phyloP scores from a whole-genome alignment of 2,329 filamentous ascomycete genomes.

The Lizonia empirigonia region DNA sequence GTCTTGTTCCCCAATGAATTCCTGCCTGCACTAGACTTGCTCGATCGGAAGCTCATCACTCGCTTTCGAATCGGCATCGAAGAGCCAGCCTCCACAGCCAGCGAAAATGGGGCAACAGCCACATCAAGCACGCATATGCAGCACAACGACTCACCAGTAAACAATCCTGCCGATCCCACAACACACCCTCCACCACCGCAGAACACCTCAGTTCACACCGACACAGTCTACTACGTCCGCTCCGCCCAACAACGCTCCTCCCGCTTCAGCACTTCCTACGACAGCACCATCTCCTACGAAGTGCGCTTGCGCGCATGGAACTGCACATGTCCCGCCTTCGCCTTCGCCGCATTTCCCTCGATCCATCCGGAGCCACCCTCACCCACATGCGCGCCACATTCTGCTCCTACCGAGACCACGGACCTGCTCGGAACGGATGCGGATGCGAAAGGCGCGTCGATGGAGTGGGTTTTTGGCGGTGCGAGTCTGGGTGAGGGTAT shows the following conservation, averaged over 20 bases:
- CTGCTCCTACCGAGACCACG: neutral
- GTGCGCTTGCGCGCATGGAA: constrained; percentile 80
- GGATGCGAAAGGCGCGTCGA: neutral
- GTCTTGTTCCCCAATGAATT: constrained; percentile 81
- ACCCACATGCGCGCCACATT: neutral
- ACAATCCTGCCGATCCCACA: neutral
- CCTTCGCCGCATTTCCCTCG: constrained; percentile 69
- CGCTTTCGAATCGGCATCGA: constrained; percentile 47
- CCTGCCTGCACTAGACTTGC: constrained; percentile 82
- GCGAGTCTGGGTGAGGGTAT: constrained; percentile 37
- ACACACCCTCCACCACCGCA: neutral
- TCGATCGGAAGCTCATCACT: constrained; percentile 77
- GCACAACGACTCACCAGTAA: neutral
- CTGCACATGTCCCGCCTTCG: constrained; percentile 87
- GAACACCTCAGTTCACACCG: neutral
- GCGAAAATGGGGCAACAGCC: neutral
- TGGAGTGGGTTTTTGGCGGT: constrained; percentile 23
- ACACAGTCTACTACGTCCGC: constrained; percentile 60
- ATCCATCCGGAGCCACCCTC: constrained; percentile 18
- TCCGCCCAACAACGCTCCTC: constrained; percentile 58
- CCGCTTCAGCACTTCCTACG: constrained; percentile 38
- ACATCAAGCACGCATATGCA: neutral
- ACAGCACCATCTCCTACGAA: constrained; percentile 60
- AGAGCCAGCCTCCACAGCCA: neutral
- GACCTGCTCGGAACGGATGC: neutral